Evolutionary conservation across 495 filamentous ascomycete species (phyloP), one percentile per base, ranked within the genome.

Genomic region (Penicillium cataractarum): DNA sequence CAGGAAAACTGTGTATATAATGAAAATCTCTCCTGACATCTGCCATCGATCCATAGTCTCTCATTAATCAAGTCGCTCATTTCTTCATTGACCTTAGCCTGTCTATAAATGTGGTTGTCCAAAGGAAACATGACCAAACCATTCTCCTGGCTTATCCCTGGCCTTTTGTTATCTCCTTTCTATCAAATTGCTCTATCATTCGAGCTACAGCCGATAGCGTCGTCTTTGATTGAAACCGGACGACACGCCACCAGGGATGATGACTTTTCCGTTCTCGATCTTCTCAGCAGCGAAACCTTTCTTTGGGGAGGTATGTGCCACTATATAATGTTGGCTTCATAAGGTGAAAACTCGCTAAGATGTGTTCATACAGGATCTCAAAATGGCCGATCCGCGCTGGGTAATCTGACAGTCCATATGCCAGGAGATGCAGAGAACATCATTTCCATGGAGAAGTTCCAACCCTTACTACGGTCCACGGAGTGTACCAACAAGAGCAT

Each of bases 351-450:
- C 6, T 8, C 8, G 21, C n/a, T 46, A 24, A 46, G 0, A 4
- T 24, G 9, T 46, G 8, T 46, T 24, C 8, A 21, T 24, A 24
- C 9, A 46, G 42, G 42, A 24, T 46, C 42, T 9, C 42, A 46
- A 46, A 46, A 46, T 46, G 42, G 42, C 26, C 49, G 49, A 31
- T 52, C 24, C n/a, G 49, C 49, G 29, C 26, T 52, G 26, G 49
- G 49, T 7, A 52, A 52, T 21, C 22, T 52, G 15, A 52, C 49
- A 32, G 26, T 52, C 26, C 49, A 52, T 21, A 52, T 32, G 49
- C 49, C 49, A 6, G 49, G 49, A n/a, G 49, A 52, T 21, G 26
- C 13, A 27, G 49, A 52, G 49, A 52, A 32, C 49, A 52, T 52
- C 4, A 31, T 52, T 26, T 52, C 49, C 3, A 52, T 52, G 49